Conservation (phyloP, 331 rosid genomes). For the Pyracantha coccinea region DNA sequence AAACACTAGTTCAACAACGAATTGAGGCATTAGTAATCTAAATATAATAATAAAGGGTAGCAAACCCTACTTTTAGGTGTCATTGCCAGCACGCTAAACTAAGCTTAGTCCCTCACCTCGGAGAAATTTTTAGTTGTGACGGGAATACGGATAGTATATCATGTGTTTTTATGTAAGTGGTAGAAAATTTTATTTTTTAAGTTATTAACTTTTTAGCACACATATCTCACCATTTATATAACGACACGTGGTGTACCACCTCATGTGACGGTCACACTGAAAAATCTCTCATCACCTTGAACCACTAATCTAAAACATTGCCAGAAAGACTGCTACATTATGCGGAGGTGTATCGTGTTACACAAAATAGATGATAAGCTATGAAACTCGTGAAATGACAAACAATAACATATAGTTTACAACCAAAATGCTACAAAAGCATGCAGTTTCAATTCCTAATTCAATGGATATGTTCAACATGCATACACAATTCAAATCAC, state of each 20-base stretch:
- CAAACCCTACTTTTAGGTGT: neutral
- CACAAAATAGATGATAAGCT: neutral
- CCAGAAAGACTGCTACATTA: neutral
- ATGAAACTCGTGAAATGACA: no score
- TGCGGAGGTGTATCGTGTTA: no score
- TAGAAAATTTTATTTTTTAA: no score
- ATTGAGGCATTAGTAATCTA: neutral
- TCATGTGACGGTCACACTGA: no score
- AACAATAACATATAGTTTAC: neutral
- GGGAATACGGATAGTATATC: no score
- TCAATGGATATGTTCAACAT: neutral
- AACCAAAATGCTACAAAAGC: neutral
- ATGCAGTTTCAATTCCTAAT: neutral
- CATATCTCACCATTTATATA: no score
- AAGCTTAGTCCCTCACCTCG: neutral
- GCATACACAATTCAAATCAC: neutral
- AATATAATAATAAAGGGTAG: no score
- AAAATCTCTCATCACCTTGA: no score
- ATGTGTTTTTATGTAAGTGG: no score
- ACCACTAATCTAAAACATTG: neutral
- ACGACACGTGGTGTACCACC: no score
- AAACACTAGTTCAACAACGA: neutral
- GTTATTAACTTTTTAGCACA: no score
- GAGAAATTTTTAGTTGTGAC: no score
- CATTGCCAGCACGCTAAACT: neutral